Base-by-base conservation (phyloP, 768 basidiomycete species). In the Agaricus sinodeliciosus region DNA sequence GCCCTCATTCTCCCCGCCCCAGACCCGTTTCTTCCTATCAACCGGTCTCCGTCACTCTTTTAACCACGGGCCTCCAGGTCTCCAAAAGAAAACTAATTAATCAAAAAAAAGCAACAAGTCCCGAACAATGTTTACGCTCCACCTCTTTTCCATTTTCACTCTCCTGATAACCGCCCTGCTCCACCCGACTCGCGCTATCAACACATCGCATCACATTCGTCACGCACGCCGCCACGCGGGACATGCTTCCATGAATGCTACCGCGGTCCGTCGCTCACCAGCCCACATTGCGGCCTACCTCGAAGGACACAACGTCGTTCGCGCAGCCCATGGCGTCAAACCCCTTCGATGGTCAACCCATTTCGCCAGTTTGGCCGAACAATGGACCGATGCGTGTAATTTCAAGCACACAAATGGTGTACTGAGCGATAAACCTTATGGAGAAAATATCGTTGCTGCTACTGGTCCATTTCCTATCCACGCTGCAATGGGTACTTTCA, bases 371-470 rank as follows among this genome's bases (percentile, higher is more conserved):
- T 70, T 66, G 39, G 84, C 83, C 6, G 71, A 69, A 52, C 9
- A 55, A 39, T 84, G 80, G 81, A 80, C 77, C 7, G 69, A 72
- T 51, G 61, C 56, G 1, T 85, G 81, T 62, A 60, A 65, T 36
- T 75, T 82, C 55, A 56, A 68, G 55, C 73, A 78, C 59, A 74
- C 79, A 3, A 67, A 70, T 35, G 77, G 78, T 12, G 55, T 63
- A 3, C 69, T 82, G 48, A 69, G 69, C 43, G 59, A 63, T 48
- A 63, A 62, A 9, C 67, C 68, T 4, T 81, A 79, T 57, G 78
- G 79, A 39, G 78, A 84, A 61, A 80, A 78, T 60, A 69, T 84
- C 28, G 76, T 74, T 40, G 78, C 77, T 42, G 81, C 73, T 25
- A 78, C 78, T 2, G 78, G 78, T 18, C 47, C 63, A 27, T 80